A percentile compares a stretch with the other conserved stretches of the same genome.
Conservation (phyloP, 345 rosid species). For the Populus euphratica region DNA sequence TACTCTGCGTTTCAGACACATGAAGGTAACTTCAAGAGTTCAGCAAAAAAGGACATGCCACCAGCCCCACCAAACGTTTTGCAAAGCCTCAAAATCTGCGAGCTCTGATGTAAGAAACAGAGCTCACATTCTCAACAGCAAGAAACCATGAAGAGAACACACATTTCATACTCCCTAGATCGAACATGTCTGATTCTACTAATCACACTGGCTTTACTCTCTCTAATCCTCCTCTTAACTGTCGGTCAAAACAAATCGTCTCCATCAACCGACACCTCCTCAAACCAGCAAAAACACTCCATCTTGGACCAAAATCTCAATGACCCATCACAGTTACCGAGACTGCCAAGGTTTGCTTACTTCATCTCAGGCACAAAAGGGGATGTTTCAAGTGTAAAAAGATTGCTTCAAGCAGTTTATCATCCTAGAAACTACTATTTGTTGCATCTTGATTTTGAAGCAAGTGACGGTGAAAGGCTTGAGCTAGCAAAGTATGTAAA, state of each 20-base stretch:
- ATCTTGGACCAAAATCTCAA: constrained; percentile 14
- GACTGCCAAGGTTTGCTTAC: constrained; percentile 67
- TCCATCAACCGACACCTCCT: constrained; percentile 14
- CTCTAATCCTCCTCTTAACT: constrained; percentile 39
- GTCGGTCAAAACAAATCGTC: constrained; percentile 33
- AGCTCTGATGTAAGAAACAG: too few relatives aligned
- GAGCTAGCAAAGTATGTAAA: constrained; percentile 74
- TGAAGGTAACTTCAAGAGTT: too few relatives aligned
- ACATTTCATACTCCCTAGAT: constrained; percentile 41
- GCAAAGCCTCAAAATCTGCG: too few relatives aligned
- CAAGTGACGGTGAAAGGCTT: constrained; percentile 68
- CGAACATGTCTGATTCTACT: constrained; percentile 44
- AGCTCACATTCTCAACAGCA: background rate
- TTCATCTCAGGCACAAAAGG: constrained; percentile 74
- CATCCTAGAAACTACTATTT: constrained; percentile 79
- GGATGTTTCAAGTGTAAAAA: constrained; percentile 53
- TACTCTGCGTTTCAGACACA: too few relatives aligned
- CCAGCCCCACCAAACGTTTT: too few relatives aligned
- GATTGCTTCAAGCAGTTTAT: constrained; percentile 64
- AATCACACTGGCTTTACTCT: constrained; percentile 28
- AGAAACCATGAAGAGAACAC: constrained; percentile 52
- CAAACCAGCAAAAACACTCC: constrained; percentile 6
- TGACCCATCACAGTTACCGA: constrained; percentile 20
- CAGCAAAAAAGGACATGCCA: too few relatives aligned
- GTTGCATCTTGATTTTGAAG: constrained; percentile 79